phyloP scores from a whole-genome alignment of 169 alveolate genomes.

The Eimeria nieschulzi region DNA sequence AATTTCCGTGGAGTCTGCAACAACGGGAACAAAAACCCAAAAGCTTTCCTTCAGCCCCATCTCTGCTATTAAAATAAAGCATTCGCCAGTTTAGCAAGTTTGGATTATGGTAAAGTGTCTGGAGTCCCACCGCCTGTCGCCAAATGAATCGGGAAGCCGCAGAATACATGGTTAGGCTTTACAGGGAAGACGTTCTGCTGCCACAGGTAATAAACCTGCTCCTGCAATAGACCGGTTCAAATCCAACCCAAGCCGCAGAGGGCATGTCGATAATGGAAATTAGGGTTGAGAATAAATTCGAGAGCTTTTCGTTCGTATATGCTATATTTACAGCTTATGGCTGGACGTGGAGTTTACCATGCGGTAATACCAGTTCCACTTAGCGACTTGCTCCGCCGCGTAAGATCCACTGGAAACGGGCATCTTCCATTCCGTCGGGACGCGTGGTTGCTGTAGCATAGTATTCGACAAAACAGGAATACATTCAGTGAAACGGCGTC shows the following conservation, averaged over 20 bases:
- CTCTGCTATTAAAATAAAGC: neutral
- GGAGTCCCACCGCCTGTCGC: constrained; percentile 77
- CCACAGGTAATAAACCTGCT: constrained; percentile 80
- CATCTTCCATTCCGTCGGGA: constrained; percentile 68
- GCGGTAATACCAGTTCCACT: constrained; percentile 83
- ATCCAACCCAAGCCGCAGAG: neutral
- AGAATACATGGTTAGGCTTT: constrained; percentile 78
- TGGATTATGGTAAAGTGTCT: neutral
- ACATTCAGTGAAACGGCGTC: no score
- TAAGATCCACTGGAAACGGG: constrained; percentile 66
- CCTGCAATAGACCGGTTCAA: constrained; percentile 30
- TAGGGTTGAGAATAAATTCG: neutral
- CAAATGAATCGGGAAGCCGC: constrained; percentile 83
- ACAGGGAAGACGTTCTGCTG: constrained; percentile 80
- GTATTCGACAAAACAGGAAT: no score
- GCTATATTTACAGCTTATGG: no score
- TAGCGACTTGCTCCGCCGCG: constrained; percentile 79
- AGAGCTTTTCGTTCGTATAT: neutral
- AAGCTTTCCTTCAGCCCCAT: neutral
- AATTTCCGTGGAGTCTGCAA: constrained; percentile 67
- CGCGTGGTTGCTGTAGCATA: constrained; percentile 55
- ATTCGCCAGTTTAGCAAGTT: neutral
- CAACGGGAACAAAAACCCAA: neutral
- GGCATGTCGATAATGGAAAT: neutral
- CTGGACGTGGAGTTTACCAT: constrained; percentile 66